Evolutionary conservation across 129 eudicot genomes (phyloP), one percentile per base, ranked within the genome.

Genomic region (Chrysanthemum makinoi): DNA sequence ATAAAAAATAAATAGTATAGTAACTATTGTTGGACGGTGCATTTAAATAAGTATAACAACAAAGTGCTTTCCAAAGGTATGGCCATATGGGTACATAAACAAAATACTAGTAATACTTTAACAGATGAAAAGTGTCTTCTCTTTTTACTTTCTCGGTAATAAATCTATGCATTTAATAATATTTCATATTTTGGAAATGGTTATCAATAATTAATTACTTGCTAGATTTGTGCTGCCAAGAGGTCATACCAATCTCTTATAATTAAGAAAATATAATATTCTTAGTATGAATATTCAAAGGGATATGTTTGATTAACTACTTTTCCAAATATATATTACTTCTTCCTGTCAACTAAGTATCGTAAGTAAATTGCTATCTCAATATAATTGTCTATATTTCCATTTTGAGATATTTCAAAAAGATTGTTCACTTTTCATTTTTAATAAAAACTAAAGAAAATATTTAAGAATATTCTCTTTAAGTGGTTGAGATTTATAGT

Each of bases 11-110:
- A 28, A 3, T 62, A 62, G 1, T 59, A 61, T 11, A 12, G 9
- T n/a, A n/a, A n/a, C n/a, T n/a, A n/a, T n/a, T n/a, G n/a, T 63
- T 73, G 65, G 78, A 35, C 72, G 72, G 78, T 74, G 78, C 43
- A 13, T 16, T 26, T 39, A 2, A 17, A 18, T 47, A n/a, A n/a
- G n/a, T n/a, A n/a, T n/a, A 54, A 12, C 39, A 17, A 10, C 62
- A 69, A 50, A 39, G 43, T 15, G 26, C 46, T 62, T 74, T 75
- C 55, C 35, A 75, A 75, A 65, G 59, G 65, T 46, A 65, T 22
- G 24, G 24, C 24, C 24, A 22, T 22, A 22, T 75, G 79, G 74
- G 69, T 3, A 10, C 22, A 58, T 55, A 28, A 76, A n/a, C 59
- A 59, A 58, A 58, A 22, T 22, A 22, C 24, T 22, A 22, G 24